Base-by-base conservation (phyloP, 176 grass and related monocot genomes). In the Bothriochloa decipiens region DNA sequence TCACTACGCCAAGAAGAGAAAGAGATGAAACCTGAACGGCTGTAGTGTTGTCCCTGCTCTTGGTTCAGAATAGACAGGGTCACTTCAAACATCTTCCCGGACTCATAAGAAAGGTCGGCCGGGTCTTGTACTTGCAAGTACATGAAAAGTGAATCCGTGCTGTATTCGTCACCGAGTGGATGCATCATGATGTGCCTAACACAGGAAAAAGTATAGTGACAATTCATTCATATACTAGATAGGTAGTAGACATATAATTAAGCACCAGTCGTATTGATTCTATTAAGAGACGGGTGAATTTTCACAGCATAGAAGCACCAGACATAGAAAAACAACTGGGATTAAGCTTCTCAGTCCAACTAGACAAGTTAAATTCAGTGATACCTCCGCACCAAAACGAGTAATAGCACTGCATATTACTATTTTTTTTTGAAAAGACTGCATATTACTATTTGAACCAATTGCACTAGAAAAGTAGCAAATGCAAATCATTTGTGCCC, bases 401-500 rank as follows among this genome's bases (percentile, higher is more conserved):
- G 23, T 17, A 64, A 41, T 74, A 41, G 32, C 40, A 49, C 17
- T 14, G 37, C 2, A 15, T 63, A 35, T 35, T 35, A 35, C 33
- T 35, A 35, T 35, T 35, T 35, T n/a, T n/a, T n/a, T n/a, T n/a
- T n/a, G n/a, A n/a, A n/a, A n/a, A n/a, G n/a, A n/a, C n/a, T n/a
- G n/a, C n/a, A n/a, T n/a, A n/a, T n/a, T n/a, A n/a, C n/a, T n/a
- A n/a, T n/a, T n/a, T n/a, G 33, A 35, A 35, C 4, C 33, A 35
- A 35, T 35, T 78, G 60, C 12, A 49, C 7, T 11, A 46, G 12
- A 77, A 80, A 1, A 39, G 36, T 70, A 27, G 4, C 72, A 63
- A 27, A 63, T 26, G 60, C 58, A 63, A 77, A 87, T 72, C 86
- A 87, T 77, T 76, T 82, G 5, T 61, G 41, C 49, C 73, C 64